Evolutionary conservation across 371 early-diverging fungal species (phyloP).

Genomic region (Rhizomucor pusillus): DNA sequence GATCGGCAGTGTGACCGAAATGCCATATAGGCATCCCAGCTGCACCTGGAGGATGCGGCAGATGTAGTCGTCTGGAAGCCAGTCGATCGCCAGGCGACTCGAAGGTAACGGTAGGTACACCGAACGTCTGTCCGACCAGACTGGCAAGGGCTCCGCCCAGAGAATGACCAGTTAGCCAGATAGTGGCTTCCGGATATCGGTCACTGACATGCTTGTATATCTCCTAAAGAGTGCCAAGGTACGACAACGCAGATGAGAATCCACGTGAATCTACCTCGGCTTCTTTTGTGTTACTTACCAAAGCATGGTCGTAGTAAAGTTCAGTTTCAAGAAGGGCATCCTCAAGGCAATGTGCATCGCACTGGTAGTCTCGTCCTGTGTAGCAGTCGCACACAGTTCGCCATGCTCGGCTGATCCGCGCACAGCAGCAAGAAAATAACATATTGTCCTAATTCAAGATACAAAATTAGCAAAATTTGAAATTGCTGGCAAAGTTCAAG

Average conservation of each 20-base stretch:
- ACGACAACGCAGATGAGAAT: not conserved
- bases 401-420: slow-evolving; percentile 86
- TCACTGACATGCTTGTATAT: slow-evolving; percentile 50
- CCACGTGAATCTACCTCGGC: too few relatives aligned
- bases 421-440: slow-evolving; percentile 97
- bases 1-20: slow-evolving; percentile 91
- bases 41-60: slow-evolving; percentile 59
- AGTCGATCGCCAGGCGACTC: slow-evolving; percentile 87
- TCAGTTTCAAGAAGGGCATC: slow-evolving; percentile 55
- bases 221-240: slow-evolving; percentile 25
- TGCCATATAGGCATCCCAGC: slow-evolving; percentile 82
- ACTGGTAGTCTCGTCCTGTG: slow-evolving; percentile 48
- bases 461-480: too few relatives aligned
- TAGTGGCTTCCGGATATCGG: slow-evolving; percentile 64
- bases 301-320: slow-evolving; percentile 81
- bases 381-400: slow-evolving; percentile 83
- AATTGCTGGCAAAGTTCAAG: too few relatives aligned
- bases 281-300: slow-evolving; percentile 39
- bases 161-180: slow-evolving; percentile 94
- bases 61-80: slow-evolving; percentile 78
- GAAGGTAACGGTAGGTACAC: slow-evolving; percentile 84
- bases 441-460: slow-evolving; percentile 71
- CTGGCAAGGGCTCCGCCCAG: slow-evolving; percentile 87
- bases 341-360: slow-evolving; percentile 67
- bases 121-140: slow-evolving; percentile 83